Evolutionary conservation across 805 yeast species (phyloP).

Genomic region (Candida alai): DNA sequence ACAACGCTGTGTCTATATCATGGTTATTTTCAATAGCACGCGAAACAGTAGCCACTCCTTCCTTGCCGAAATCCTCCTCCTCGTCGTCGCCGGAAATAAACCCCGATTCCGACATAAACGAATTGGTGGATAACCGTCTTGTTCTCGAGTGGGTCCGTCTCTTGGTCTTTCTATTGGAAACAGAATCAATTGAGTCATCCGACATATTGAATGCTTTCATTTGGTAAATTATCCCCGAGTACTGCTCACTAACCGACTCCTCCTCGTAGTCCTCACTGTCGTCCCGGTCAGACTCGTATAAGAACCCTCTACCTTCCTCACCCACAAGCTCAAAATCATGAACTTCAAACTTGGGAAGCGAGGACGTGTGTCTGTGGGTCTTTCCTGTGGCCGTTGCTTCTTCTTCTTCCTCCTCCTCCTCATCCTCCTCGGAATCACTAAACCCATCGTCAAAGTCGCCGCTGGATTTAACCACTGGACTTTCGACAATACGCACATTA

Average conservation of each 20-base stretch:
- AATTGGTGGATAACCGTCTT: conserved; percentile 35
- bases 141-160: conserved; percentile 28
- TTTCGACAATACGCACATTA: conserved; percentile 50
- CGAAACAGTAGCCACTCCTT: conserved; percentile 91
- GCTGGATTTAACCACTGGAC: conserved; percentile 32
- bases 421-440: conserved; percentile 23
- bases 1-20: conserved; percentile 85
- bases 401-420: conserved; percentile 14
- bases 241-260: conserved; percentile 31
- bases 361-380: neutral
- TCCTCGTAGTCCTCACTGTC: conserved; percentile 32
- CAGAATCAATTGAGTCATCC: conserved; percentile 56
- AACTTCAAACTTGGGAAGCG: conserved; percentile 26
- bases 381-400: neutral
- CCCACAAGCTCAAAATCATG: conserved; percentile 45
- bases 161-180: conserved; percentile 39
- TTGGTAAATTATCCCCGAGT: conserved; percentile 44
- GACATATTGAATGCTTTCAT: conserved; percentile 47
- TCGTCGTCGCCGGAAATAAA: conserved; percentile 37
- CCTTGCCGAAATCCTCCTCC: conserved; percentile 77
- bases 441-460: conserved; percentile 29
- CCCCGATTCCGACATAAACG: conserved; percentile 23
- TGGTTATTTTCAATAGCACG: conserved; percentile 92
- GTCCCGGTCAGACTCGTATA: conserved; percentile 47
- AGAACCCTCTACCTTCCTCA: conserved; percentile 46